Evolutionary conservation across 768 basidiomycete species (phyloP).

Genomic region (Lepiota venenata): DNA sequence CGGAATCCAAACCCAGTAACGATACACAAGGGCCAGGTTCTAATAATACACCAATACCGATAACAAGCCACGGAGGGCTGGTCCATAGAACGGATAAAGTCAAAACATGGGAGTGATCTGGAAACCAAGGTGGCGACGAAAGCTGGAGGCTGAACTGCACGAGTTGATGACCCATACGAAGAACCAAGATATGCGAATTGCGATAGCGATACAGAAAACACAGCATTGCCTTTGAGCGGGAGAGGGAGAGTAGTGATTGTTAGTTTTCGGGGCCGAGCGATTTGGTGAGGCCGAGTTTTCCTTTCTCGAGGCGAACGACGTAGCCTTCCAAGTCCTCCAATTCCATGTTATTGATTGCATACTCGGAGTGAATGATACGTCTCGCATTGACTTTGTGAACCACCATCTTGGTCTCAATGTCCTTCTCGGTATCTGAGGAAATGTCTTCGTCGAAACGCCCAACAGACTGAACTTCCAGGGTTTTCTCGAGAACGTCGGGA

Average conservation of each 20-base stretch:
- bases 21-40: slow-evolving; percentile 1
- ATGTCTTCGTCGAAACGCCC: slow-evolving; percentile 16
- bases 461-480: slow-evolving; percentile 21
- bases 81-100: not conserved
- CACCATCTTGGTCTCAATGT: slow-evolving; percentile 46
- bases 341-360: slow-evolving; percentile 66
- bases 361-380: slow-evolving; percentile 66
- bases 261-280: not conserved
- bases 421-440: slow-evolving; percentile 34
- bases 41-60: slow-evolving; percentile 8
- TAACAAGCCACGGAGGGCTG: not conserved
- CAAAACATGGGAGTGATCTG: slow-evolving; percentile 2
- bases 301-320: slow-evolving; percentile 52
- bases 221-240: not conserved
- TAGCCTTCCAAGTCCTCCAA: slow-evolving; percentile 58
- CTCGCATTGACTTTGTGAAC: slow-evolving; percentile 69
- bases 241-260: not conserved
- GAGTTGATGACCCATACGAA: not conserved
- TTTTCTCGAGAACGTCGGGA: slow-evolving; percentile 36
- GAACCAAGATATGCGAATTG: not conserved
- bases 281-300: slow-evolving; percentile 49
- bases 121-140: slow-evolving; percentile 5
- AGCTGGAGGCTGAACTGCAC: slow-evolving; percentile 2
- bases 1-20: not conserved
- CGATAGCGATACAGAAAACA: slow-evolving; percentile 8